Evolutionary conservation across 352 stramenopile species (phyloP).

Genomic region (Paralagenidium karlingii): DNA sequence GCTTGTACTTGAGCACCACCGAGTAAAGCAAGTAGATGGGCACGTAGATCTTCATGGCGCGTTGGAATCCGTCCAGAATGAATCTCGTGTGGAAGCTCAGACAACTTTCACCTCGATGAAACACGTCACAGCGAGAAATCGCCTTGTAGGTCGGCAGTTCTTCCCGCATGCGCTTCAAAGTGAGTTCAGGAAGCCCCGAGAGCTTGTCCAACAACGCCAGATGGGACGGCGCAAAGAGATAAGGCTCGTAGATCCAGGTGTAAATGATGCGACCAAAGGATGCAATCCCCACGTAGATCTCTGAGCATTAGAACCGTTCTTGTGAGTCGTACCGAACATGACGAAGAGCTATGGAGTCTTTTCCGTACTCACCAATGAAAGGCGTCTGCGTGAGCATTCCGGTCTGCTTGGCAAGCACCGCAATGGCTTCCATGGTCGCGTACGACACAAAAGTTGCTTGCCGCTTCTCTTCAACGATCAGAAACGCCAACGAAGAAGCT

Average conservation of each 20-base stretch:
- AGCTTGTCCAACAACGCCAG: slow-evolving; percentile 34
- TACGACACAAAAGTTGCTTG: slow-evolving; percentile 36
- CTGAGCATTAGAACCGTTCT: slow-evolving; percentile 7
- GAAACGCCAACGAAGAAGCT: slow-evolving; percentile 19
- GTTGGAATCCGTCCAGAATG: slow-evolving; percentile 22
- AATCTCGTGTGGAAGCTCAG: slow-evolving; percentile 25
- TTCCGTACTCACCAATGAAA: slow-evolving; percentile 24
- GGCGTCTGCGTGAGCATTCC: slow-evolving; percentile 17
- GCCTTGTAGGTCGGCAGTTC: slow-evolving; percentile 24
- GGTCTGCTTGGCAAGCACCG: slow-evolving; percentile 19
- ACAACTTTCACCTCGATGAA: slow-evolving; percentile 30
- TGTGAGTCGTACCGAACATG: neutral
- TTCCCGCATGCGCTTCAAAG: slow-evolving; percentile 37
- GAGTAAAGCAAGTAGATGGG: slow-evolving; percentile 52
- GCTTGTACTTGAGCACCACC: slow-evolving; percentile 38
- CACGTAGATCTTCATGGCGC: slow-evolving; percentile 32
- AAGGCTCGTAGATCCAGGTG: slow-evolving; percentile 43
- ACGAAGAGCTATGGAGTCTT: too few relatives aligned
- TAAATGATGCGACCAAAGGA: slow-evolving; percentile 35
- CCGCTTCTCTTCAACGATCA: slow-evolving; percentile 26
- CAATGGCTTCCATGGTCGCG: slow-evolving; percentile 24
- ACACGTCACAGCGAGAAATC: slow-evolving; percentile 42
- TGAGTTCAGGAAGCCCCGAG: slow-evolving; percentile 14
- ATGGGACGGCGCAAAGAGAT: slow-evolving; percentile 31
- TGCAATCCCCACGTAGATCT: slow-evolving; percentile 21